phyloP scores from a whole-genome alignment of 2,329 filamentous ascomycete species.

The Achaetomium macrosporum region DNA sequence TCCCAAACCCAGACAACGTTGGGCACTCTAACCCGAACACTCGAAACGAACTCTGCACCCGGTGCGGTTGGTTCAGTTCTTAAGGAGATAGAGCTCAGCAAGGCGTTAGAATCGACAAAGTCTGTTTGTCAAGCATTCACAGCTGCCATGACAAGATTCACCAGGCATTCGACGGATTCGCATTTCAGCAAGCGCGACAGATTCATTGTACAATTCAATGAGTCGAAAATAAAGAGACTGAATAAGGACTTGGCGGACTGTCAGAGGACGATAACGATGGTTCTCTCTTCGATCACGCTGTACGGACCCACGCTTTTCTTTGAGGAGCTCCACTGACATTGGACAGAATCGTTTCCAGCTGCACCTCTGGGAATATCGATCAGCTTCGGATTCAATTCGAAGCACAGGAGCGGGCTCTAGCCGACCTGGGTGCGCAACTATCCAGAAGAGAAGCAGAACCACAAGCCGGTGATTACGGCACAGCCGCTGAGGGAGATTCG shows the following conservation, averaged over 20 bases:
- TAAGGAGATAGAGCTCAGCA: conserved; percentile 9
- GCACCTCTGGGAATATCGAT: conserved; percentile 11
- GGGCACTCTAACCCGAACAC: conserved; percentile 6
- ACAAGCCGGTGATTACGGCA: background rate
- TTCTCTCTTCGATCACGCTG: conserved; percentile 13
- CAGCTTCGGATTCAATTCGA: conserved; percentile 10
- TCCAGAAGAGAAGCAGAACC: conserved; percentile 6
- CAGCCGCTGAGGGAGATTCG: conserved; percentile 4
- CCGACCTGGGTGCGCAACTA: conserved; percentile 8
- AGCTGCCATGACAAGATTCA: background rate
- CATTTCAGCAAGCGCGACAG: conserved; percentile 9
- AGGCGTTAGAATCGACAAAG: conserved; percentile 7
- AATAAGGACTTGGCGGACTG: conserved; percentile 15
- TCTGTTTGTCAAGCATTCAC: conserved; percentile 7
- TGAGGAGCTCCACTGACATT: conserved; percentile 4
- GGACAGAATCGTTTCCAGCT: conserved; percentile 9
- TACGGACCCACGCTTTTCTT: conserved; percentile 1
- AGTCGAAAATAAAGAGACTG: conserved; percentile 11
- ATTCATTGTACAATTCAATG: conserved; percentile 12
- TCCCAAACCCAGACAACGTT: conserved; percentile 10
- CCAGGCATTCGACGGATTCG: conserved; percentile 9
- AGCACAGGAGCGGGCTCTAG: conserved; percentile 14
- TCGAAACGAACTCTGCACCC: conserved; percentile 8
- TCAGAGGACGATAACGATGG: conserved; percentile 16
- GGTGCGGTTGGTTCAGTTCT: conserved; percentile 8